Conservation (phyloP, 2,329 filamentous ascomycete species). For the Davidsoniella eucalypti region DNA sequence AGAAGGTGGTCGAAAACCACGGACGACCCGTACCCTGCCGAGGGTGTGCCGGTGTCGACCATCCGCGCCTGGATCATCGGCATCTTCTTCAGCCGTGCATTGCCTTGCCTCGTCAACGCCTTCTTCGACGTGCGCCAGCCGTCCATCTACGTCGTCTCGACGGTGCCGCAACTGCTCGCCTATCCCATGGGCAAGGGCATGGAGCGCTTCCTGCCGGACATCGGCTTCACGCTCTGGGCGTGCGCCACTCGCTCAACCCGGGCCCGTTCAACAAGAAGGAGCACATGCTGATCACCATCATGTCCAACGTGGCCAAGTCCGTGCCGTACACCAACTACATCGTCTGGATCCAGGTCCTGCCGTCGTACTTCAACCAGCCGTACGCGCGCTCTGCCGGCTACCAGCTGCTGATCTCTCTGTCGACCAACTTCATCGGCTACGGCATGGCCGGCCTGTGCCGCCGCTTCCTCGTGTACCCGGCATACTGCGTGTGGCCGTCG, state of each 20-base stretch:
- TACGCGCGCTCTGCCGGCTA: conserved; percentile 32
- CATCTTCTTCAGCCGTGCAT: conserved; percentile 28
- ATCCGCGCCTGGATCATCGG: conserved; percentile 36
- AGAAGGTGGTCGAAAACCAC: no score
- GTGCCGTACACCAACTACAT: conserved; percentile 33
- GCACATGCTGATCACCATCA: conserved; percentile 38
- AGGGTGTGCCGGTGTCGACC: conserved; percentile 33
- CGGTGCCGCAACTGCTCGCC: conserved; percentile 37
- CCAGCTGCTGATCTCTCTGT: conserved; percentile 32
- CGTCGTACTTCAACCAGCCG: conserved; percentile 32
- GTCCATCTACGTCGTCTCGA: conserved; percentile 29
- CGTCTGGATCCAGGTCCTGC: conserved; percentile 32
- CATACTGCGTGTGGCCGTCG: conserved; percentile 37
- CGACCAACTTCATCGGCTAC: conserved; percentile 39
- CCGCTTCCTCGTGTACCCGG: conserved; percentile 35
- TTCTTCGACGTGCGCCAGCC: conserved; percentile 39
- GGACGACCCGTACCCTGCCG: no score
- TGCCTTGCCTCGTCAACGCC: conserved; percentile 34
- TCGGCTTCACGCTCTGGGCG: conserved; percentile 25
- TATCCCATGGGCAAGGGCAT: conserved; percentile 31
- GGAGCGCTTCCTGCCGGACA: conserved; percentile 29
- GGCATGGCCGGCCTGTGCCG: conserved; percentile 34
- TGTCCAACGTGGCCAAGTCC: conserved; percentile 34
- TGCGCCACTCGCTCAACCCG: conserved; percentile 25
- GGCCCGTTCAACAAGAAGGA: conserved; percentile 38